These are phyloP conservation scores for Solanum pennellii DNA, from an alignment of 257 asterid species.

Conservation along the genomic window DNA sequence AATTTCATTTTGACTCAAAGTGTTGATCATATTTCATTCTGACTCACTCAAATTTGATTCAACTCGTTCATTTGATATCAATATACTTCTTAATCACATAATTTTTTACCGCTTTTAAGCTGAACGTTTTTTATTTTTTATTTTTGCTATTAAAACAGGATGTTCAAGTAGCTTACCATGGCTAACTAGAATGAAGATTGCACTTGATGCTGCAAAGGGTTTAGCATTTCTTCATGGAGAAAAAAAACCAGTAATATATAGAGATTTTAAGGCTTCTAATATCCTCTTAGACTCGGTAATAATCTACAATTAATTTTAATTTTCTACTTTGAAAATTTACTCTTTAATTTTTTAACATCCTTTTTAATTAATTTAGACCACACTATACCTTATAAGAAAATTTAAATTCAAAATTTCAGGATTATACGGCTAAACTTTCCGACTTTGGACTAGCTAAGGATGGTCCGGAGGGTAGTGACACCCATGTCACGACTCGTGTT, in stretches of 20 bases:
- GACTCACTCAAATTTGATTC: not conserved
- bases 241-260: constrained; percentile 59
- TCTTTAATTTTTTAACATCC: not conserved
- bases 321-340: not conserved
- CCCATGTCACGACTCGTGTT: constrained; percentile 64
- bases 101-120: not conserved
- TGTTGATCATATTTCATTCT: not conserved
- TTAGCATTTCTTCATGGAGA: constrained; percentile 73
- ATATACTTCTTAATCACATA: too few species aligned
- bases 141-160: constrained; percentile 28
- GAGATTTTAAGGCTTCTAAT: constrained; percentile 79
- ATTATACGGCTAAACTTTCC: constrained; percentile 50
- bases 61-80: not conserved
- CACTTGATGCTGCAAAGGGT: constrained; percentile 72
- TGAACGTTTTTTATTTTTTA: not conserved
- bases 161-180: constrained; percentile 43
- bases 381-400: not conserved
- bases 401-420: constrained; percentile 18
- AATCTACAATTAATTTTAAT: not conserved
- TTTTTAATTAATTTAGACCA: not conserved
- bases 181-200: constrained; percentile 62
- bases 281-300: constrained; percentile 37
- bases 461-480: constrained; percentile 69
- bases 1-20: not conserved
- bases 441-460: constrained; percentile 88